Evolutionary conservation across 2,329 filamentous ascomycete genomes (phyloP).

Genomic region (Penicillium polonicum): DNA sequence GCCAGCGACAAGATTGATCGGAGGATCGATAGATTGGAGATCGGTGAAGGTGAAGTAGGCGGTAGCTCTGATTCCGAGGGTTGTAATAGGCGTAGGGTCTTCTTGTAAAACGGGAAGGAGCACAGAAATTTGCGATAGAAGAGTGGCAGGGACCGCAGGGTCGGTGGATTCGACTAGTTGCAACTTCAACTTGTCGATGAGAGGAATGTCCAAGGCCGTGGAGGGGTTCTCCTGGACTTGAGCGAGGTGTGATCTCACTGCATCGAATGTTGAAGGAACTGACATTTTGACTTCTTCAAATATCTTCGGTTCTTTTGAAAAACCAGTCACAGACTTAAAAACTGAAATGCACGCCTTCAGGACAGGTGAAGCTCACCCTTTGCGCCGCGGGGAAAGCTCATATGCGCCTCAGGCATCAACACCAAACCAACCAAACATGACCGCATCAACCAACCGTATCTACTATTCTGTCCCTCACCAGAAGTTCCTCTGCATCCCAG

Average conservation of each 20-base stretch:
- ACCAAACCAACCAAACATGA: constrained; percentile 36
- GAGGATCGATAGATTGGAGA: constrained; percentile 48
- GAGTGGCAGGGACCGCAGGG: constrained; percentile 37
- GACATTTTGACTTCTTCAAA: constrained; percentile 27
- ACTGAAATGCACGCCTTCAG: neutral
- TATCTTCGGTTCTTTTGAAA: neutral
- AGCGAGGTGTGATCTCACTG: constrained; percentile 45
- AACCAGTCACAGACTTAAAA: neutral
- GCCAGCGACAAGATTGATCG: constrained; percentile 56
- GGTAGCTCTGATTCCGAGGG: constrained; percentile 53
- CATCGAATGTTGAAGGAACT: constrained; percentile 36
- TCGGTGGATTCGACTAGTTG: constrained; percentile 41
- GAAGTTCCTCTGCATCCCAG: neutral
- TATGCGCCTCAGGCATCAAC: constrained; percentile 7
- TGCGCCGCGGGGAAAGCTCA: constrained; percentile 27
- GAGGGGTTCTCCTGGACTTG: constrained; percentile 47
- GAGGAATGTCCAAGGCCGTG: constrained; percentile 46
- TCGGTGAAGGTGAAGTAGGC: constrained; percentile 51
- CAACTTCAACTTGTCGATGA: constrained; percentile 53
- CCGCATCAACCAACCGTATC: constrained; percentile 15
- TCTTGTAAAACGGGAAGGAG: constrained; percentile 56
- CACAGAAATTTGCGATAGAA: constrained; percentile 49
- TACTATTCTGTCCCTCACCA: constrained; percentile 9
- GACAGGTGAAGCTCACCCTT: neutral
- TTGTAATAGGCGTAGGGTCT: constrained; percentile 56